Evolutionary conservation across 768 basidiomycete species (phyloP), one percentile per base, ranked within the genome.

Genomic region (Floccularia luteovirens): DNA sequence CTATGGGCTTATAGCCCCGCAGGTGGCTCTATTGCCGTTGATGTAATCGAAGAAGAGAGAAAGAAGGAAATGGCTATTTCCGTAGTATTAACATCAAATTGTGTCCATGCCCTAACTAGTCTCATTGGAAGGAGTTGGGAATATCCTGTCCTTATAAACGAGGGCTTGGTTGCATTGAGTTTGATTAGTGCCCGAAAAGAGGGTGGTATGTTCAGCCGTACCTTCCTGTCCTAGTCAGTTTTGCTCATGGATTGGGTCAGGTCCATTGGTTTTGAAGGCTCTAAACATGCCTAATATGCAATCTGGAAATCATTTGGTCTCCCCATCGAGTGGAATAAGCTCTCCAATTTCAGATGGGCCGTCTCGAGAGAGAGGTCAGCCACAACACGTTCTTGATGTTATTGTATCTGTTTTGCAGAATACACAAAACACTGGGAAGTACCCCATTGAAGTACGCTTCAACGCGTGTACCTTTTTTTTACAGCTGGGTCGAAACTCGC

Each of bases 71-170:
- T 62, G 22, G 78, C 81, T 16, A 72, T 82, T 41, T 61, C 66
- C 38, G 54, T 60, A 2, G 56, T 87, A 14, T 60, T 72, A 23
- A 76, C 67, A 11, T 54, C 62, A n/a, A 68, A 77, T 13, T 76
- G 74, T 43, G 74, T 77, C 0, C 67, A 69, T 3, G 73, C 78
- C 20, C 67, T 98, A 23, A 74, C 79, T 1, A 77, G 72, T 41
- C 75, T 96, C 42, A 67, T 93, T 13, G 75, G 76, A 19, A 72
- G 82, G 45, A 89, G 88, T 53, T 76, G 71, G 46, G 83, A 80
- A 54, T 90, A 90, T 54, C 83, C 88, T 1, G 67, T 90, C 28
- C 69, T 98, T 23, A 74, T 96, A 39, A 94, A 91, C 49, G 94
- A 98, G 58, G 88, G 83, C 2, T 69, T 93, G 16, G 76, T 96